phyloP scores from a whole-genome alignment of 2,329 filamentous ascomycete genomes.

The Trichoderma sp. region DNA sequence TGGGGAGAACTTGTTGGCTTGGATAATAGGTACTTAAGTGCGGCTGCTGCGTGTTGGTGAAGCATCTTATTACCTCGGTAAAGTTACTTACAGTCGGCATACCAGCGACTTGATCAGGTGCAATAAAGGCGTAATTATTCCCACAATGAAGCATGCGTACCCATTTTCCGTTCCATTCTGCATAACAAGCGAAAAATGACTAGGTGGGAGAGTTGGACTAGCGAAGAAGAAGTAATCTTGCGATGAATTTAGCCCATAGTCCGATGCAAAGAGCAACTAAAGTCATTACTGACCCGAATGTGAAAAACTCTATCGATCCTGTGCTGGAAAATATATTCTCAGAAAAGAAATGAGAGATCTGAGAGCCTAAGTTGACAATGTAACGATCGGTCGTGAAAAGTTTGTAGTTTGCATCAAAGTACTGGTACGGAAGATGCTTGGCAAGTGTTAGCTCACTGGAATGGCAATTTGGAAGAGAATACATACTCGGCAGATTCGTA shows the following conservation, averaged over 20 bases:
- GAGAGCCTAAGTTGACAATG: not conserved
- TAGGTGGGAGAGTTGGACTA: not conserved
- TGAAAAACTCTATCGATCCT: not conserved
- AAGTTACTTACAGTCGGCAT: not conserved
- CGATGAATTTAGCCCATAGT: not conserved
- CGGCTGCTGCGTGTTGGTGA: not conserved
- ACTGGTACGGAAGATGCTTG: not conserved
- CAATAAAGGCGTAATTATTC: not conserved
- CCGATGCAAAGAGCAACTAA: not conserved
- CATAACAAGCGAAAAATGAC: not conserved
- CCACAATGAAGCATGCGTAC: not conserved
- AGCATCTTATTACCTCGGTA: not conserved
- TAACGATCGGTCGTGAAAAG: not conserved
- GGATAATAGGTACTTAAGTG: not conserved
- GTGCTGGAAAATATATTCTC: not conserved
- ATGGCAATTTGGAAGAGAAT: not conserved
- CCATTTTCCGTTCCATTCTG: not conserved
- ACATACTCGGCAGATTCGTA: not conserved
- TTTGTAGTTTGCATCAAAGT: not conserved
- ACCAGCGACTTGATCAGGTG: not conserved
- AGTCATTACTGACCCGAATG: not conserved
- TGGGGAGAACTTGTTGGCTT: not conserved
- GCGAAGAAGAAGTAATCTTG: not conserved
- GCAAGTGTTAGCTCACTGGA: rapidly evolving
- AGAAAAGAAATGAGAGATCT: not conserved